A percentile compares a stretch with the other conserved stretches of the same genome.
Evolutionary conservation across 768 basidiomycete genomes (phyloP).

Genomic region (Pleurotus cornucopiae): DNA sequence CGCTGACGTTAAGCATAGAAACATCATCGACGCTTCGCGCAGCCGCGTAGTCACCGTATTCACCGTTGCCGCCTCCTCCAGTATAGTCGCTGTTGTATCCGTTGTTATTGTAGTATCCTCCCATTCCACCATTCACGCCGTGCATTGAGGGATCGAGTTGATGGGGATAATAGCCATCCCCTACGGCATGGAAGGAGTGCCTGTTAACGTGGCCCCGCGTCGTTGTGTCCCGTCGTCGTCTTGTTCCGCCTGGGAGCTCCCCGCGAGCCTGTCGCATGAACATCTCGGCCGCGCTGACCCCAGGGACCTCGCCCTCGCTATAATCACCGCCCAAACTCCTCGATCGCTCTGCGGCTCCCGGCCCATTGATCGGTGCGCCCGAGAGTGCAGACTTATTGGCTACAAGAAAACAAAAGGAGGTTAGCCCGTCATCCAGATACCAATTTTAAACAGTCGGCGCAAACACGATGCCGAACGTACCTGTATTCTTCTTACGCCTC

Average conservation of each 20-base stretch:
- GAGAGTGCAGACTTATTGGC: slow-evolving; percentile 9
- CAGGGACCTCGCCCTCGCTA: slow-evolving; percentile 12
- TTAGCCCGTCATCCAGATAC: background rate
- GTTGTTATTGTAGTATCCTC: background rate
- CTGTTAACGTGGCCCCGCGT: slow-evolving; percentile 8
- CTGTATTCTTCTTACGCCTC: slow-evolving; percentile 62
- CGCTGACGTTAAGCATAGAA: background rate
- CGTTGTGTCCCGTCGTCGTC: slow-evolving; percentile 20
- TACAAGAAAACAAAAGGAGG: background rate
- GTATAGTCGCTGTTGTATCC: slow-evolving; percentile 4
- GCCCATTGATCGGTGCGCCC: slow-evolving; percentile 11
- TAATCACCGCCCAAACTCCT: slow-evolving; percentile 19
- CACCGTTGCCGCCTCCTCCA: background rate
- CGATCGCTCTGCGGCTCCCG: slow-evolving; percentile 12
- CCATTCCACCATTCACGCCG: background rate
- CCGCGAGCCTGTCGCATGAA: slow-evolving; percentile 60
- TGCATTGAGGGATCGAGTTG: background rate
- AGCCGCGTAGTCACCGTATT: background rate
- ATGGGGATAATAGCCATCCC: background rate
- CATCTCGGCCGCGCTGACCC: slow-evolving; percentile 58
- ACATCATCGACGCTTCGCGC: background rate
- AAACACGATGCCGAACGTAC: background rate
- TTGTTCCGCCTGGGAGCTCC: slow-evolving; percentile 32
- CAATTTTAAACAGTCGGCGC: background rate
- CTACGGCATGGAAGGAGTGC: slow-evolving; percentile 2